Evolutionary conservation across 495 filamentous ascomycete genomes (phyloP).

Genomic region (Penicillium waksmanii): DNA sequence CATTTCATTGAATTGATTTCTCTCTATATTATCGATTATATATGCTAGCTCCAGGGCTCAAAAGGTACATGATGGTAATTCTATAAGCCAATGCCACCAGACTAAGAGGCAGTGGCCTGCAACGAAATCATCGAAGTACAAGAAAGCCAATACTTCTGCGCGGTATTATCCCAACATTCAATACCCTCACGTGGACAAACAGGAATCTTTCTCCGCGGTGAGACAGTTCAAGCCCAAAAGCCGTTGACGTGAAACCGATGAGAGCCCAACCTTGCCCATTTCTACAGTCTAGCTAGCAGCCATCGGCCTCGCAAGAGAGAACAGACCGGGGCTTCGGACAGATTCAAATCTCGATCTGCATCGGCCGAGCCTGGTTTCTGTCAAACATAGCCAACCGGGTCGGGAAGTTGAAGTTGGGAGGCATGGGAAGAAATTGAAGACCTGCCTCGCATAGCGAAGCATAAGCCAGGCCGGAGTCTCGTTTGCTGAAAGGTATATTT

Average conservation of each 20-base stretch:
- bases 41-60: no score
- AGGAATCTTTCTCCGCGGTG: not conserved
- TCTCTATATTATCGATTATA: no score
- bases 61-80: not conserved
- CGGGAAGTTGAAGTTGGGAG: slow-evolving; percentile 1
- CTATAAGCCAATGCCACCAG: not conserved
- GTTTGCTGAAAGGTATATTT: not conserved
- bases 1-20: no score
- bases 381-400: slow-evolving; percentile 17
- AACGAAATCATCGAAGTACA: not conserved
- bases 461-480: not conserved
- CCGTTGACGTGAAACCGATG: slow-evolving; percentile 28
- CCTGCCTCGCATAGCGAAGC: not conserved
- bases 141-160: not conserved
- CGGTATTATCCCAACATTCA: not conserved
- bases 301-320: not conserved
- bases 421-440: not conserved
- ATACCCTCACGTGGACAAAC: slow-evolving; percentile 3
- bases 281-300: not conserved
- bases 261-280: slow-evolving; percentile 8
- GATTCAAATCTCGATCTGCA: slow-evolving; percentile 17
- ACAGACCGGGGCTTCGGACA: slow-evolving; percentile 8
- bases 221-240: slow-evolving; percentile 16
- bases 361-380: slow-evolving; percentile 5
- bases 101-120: not conserved